Evolutionary conservation across 768 basidiomycete genomes (phyloP).

Genomic region (Mycena kentingensis): DNA sequence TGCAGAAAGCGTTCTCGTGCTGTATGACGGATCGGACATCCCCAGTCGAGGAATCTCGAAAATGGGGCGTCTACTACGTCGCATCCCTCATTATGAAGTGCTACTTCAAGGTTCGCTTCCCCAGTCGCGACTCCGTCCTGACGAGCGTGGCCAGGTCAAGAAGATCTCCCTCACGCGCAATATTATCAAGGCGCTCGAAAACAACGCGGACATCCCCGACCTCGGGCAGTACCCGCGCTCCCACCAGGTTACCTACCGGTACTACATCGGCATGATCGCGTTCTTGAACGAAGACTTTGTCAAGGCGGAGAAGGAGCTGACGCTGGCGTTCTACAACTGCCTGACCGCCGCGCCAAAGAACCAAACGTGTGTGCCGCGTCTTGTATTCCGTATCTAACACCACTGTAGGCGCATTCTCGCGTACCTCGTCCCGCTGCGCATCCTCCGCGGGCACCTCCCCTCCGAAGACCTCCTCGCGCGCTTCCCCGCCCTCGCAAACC

Average conservation of each 20-base stretch:
- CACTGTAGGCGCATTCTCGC: conserved; percentile 91
- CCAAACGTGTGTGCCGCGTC: no score
- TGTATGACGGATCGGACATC: conserved; percentile 87
- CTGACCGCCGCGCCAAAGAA: conserved; percentile 69
- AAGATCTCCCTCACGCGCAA: conserved; percentile 91
- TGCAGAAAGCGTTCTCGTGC: conserved; percentile 86
- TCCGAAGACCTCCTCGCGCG: conserved; percentile 66
- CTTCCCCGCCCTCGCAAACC: conserved; percentile 69
- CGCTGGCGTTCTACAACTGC: conserved; percentile 85
- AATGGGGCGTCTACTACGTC: conserved; percentile 92
- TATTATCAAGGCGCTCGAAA: conserved; percentile 85
- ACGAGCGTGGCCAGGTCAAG: conserved; percentile 61
- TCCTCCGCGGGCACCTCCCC: conserved; percentile 86
- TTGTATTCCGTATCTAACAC: no score
- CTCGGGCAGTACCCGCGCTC: conserved; percentile 75
- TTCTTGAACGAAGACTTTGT: conserved; percentile 91
- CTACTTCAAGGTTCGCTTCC: conserved; percentile 66
- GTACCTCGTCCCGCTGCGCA: conserved; percentile 86
- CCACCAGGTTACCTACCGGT: conserved; percentile 92
- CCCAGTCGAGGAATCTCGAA: conserved; percentile 71
- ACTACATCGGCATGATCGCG: conserved; percentile 92
- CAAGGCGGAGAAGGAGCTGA: conserved; percentile 86
- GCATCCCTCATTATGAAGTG: conserved; percentile 90
- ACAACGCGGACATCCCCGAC: conserved; percentile 82
- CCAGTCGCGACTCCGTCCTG: neutral